Evolutionary conservation across 495 filamentous ascomycete genomes (phyloP).

Genomic region (Tuber brumale): DNA sequence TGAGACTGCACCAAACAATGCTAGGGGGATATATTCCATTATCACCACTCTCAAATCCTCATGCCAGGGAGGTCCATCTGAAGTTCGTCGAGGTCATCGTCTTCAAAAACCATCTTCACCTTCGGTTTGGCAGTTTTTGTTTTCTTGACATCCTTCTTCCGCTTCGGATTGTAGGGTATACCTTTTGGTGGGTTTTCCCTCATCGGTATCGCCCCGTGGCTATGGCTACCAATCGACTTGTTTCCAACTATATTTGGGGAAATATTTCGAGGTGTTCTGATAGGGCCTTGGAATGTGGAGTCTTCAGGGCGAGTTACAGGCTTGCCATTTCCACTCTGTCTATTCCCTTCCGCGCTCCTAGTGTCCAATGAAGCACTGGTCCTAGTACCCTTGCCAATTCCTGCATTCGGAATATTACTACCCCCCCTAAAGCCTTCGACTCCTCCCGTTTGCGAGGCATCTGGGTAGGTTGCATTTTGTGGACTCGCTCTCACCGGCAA

Average conservation of each 20-base stretch:
- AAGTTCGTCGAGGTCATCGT: conserved; percentile 26
- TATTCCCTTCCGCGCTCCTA: background rate
- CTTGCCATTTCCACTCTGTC: background rate
- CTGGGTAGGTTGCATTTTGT: background rate
- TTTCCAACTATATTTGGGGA: background rate
- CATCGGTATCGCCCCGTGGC: background rate
- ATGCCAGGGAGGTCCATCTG: conserved; percentile 32
- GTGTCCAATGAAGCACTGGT: background rate
- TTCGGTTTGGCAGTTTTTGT: background rate
- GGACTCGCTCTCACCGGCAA: background rate
- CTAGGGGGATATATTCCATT: background rate
- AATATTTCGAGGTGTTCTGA: background rate
- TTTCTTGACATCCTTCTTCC: background rate
- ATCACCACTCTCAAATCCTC: conserved; percentile 19
- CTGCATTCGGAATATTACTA: background rate
- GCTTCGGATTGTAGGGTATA: background rate
- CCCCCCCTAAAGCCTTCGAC: background rate
- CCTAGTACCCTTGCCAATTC: background rate
- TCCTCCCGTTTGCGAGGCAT: background rate
- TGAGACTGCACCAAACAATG: background rate
- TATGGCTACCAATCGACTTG: background rate
- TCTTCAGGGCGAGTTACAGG: background rate
- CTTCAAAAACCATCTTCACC: background rate
- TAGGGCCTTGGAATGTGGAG: background rate
- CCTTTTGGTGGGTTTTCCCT: background rate